Base-by-base conservation (phyloP, 176 grass and related monocot species). In the Thalia dealbata region DNA sequence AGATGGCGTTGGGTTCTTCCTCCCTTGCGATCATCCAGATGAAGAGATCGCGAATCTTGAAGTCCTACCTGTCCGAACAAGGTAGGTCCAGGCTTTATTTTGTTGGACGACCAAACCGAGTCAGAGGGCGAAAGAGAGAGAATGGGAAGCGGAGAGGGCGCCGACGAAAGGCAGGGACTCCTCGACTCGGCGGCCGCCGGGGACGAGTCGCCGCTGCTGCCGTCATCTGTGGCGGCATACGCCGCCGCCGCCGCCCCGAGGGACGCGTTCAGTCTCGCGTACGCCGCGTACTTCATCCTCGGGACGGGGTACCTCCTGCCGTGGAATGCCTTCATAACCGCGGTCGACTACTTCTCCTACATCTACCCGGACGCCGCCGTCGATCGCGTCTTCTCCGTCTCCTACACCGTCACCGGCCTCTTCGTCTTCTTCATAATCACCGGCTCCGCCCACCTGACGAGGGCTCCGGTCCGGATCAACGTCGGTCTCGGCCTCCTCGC, bases 271-370 rank as follows among this genome's bases (percentile, higher is more conserved):
- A 63, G 76, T 3, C 1, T 88, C 0, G 93, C 78, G 0, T 97
- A 97, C 93, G 68, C 79, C 59, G 60, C 92, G 75, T 97, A 86
- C 89, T 92, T 97, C 85, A 91, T 55, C 0, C 83, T 97, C 21
- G 93, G 93, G 6, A 52, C 85, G 0, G 93, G 93, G 12, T 97
- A 84, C 82, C 93, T 97, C n/a, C 62, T 97, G 61, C 93, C 93
- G 3, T 97, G 93, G 93, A 92, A 97, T 85, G 89, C 93, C 75
- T 97, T 81, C 93, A 92, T 97, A 75, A 97, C 93, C 66, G 93
- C 93, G 76, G 93, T 97, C 64, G 93, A 97, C 75, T 97, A 97
- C 85, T 97, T 97, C 87, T 65, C 73, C 78, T 97, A 90, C 84
- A 85, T 97, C 76, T 97, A 97, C 83, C 93, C 83, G 11, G 81